These are phyloP conservation scores for Tilletia caries DNA, from an alignment of 1,284 basidiomycete species.

Conservation along the genomic window DNA sequence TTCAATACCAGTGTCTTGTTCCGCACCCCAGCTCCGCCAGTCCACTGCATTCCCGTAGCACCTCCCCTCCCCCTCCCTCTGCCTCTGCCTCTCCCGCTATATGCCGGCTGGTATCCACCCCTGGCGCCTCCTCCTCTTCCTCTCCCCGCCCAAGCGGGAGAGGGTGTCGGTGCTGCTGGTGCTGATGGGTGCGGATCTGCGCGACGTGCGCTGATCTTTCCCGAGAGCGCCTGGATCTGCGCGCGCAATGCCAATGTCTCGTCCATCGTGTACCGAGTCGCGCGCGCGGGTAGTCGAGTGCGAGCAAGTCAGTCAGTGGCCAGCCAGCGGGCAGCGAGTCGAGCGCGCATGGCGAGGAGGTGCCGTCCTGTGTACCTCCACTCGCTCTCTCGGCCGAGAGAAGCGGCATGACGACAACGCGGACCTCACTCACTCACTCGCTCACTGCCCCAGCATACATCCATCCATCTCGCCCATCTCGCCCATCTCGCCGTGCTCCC, in stretches of 20 bases:
- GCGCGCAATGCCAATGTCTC: conserved; percentile 8
- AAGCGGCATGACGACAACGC: no score
- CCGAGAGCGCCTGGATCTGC: conserved; percentile 7
- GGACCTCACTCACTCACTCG: not conserved
- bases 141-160: no score
- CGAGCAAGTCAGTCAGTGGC: not conserved
- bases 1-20: conserved; percentile 12
- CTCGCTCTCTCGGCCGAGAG: not conserved
- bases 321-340: no score
- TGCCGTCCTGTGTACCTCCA: no score
- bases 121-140: no score
- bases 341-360: no score
- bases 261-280: not conserved
- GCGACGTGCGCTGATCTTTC: conserved; percentile 8
- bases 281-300: conserved; percentile 12
- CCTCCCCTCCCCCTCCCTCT: conserved; percentile 7
- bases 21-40: not conserved
- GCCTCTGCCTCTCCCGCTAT: not conserved
- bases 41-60: not conserved
- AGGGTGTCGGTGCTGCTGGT: not conserved
- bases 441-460: conserved; percentile 6
- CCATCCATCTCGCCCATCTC: not conserved
- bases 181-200: not conserved
- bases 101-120: not conserved
- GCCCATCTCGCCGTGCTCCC: not conserved